Base-by-base conservation (phyloP, 129 eudicot species). In the Smallanthus sonchifolius region DNA sequence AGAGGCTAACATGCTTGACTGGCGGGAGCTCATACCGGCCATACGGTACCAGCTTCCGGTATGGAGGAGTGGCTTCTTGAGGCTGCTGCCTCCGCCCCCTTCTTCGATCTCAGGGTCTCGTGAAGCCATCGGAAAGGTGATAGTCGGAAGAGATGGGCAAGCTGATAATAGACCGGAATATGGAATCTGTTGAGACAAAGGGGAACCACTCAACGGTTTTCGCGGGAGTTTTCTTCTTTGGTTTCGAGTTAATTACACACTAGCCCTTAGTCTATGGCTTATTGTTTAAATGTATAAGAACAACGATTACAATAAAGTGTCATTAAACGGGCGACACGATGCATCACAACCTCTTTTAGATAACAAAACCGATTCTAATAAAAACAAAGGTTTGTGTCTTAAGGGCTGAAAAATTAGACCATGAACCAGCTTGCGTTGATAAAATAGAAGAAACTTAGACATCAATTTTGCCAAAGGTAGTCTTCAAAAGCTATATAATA, bases 41-140 rank as follows among this genome's bases (percentile, higher is more conserved):
- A 88, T 81, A 3, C 90, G 86, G 66, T 90, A 90, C 96, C 96
- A 90, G 69, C 96, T 91, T 3, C 97, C 92, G 8, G 92, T 86
- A 54, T 88, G 97, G 16, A 91, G 73, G 28, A 91, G 83, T 6
- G 97, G 97, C 89, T 88, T 91, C 44, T 90, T 82, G 63, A 88
- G 86, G 74, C 83, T 92, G 79, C 85, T 72, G 7, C 80, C 75
- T 13, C 83, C 75, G 60, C 81, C 89, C 2, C 74, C 80, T 5
- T 79, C 83, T 2, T 72, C 83, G 74, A 79, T 79, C 78, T 79
- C 83, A 0, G 78, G 83, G 42, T 79, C 83, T 43, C 83, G 83
- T 64, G 83, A 52, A 15, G 83, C 78, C 83, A 79, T 78, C 30
- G 52, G 59, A 42, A 68, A 24, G 39, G 2, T 61, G 34, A 61